These are phyloP conservation scores for Zymoseptoria brevis DNA, from an alignment of 2,329 filamentous ascomycete genomes.

Conservation along the genomic window DNA sequence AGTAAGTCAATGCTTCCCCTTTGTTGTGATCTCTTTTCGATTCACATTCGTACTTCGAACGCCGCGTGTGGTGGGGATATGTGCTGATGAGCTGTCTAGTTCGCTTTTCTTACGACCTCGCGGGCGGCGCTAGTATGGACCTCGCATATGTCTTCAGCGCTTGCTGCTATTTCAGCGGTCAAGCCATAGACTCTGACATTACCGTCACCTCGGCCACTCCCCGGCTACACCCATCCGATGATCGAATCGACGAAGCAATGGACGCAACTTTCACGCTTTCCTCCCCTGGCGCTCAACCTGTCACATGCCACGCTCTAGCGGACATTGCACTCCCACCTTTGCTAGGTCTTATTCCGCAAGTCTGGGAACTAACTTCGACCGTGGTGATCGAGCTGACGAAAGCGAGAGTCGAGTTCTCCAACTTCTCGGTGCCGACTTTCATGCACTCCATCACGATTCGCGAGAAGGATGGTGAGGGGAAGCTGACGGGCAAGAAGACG, in stretches of 20 bases:
- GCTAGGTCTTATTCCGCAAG: slow-evolving; percentile 5
- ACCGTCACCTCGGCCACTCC: slow-evolving; percentile 4
- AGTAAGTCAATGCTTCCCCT: slow-evolving; percentile 28
- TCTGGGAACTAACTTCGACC: background rate
- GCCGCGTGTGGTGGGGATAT: background rate
- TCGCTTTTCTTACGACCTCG: slow-evolving; percentile 25
- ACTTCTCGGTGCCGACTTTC: slow-evolving; percentile 6
- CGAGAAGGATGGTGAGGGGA: slow-evolving; percentile 3
- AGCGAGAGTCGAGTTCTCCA: slow-evolving; percentile 6
- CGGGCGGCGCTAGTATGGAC: slow-evolving; percentile 35
- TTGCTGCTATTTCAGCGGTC: slow-evolving; percentile 1
- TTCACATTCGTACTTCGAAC: too few relatives aligned
- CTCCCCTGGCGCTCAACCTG: slow-evolving; percentile 13
- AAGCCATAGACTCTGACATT: background rate
- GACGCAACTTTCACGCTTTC: slow-evolving; percentile 29
- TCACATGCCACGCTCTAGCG: slow-evolving; percentile 2
- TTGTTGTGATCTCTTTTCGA: background rate
- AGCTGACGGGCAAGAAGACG: slow-evolving; percentile 4
- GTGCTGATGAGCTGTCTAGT: background rate
- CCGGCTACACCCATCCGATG: background rate
- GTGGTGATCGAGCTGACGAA: slow-evolving; percentile 8
- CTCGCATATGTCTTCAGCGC: slow-evolving; percentile 22
- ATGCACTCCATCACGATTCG: slow-evolving; percentile 7
- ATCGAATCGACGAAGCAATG: slow-evolving; percentile 22
- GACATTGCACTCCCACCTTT: slow-evolving; percentile 4